Percentiles rank a stretch among this genome's conserved stretches.
These are phyloP conservation scores for Aspergillus cristatus DNA, from an alignment of 495 filamentous ascomycete species.

Conservation along the genomic window DNA sequence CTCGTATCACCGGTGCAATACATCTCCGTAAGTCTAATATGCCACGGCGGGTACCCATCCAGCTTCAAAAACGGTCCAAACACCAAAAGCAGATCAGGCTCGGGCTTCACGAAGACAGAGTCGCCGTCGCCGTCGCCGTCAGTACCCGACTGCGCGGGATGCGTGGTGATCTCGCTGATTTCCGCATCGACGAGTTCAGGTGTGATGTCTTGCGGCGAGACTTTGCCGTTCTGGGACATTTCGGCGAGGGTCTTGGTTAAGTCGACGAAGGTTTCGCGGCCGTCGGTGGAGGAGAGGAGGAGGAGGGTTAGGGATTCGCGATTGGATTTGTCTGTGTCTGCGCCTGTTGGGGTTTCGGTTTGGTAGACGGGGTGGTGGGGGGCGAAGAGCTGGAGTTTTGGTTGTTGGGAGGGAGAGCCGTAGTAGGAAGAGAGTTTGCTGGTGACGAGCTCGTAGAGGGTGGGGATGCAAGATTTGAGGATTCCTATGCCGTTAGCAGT, in stretches of 20 bases:
- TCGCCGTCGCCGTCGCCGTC: slow-evolving; percentile 1
- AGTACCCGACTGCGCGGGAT: slow-evolving; percentile 17
- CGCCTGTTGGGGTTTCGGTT: slow-evolving; percentile 1
- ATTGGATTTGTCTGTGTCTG: slow-evolving; percentile 8
- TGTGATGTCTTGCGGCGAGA: slow-evolving; percentile 69
- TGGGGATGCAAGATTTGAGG: slow-evolving; percentile 74
- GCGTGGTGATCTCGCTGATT: slow-evolving; percentile 51
- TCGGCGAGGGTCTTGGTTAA: slow-evolving; percentile 89
- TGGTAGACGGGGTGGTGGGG: slow-evolving; percentile 51
- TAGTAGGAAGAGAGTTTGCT: slow-evolving; percentile 77
- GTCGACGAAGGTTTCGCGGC: slow-evolving; percentile 86
- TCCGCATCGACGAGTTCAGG: slow-evolving; percentile 85
- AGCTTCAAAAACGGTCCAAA: slow-evolving; percentile 75
- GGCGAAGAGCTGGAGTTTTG: slow-evolving; percentile 60
- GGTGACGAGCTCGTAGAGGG: slow-evolving; percentile 62
- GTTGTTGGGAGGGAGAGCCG: slow-evolving; percentile 50
- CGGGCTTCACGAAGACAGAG: slow-evolving; percentile 28
- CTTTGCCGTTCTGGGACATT: slow-evolving; percentile 84
- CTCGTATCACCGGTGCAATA: slow-evolving; percentile 48
- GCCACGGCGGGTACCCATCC: slow-evolving; percentile 94
- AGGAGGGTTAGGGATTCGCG: slow-evolving; percentile 60
- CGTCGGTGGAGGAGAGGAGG: slow-evolving; percentile 82
- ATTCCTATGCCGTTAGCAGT: slow-evolving; percentile 46
- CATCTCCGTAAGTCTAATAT: slow-evolving; percentile 89
- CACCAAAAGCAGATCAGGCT: slow-evolving; percentile 83